These are phyloP conservation scores for Dendrostoma leiphaemia DNA, from an alignment of 2,329 filamentous ascomycete species.

Conservation along the genomic window DNA sequence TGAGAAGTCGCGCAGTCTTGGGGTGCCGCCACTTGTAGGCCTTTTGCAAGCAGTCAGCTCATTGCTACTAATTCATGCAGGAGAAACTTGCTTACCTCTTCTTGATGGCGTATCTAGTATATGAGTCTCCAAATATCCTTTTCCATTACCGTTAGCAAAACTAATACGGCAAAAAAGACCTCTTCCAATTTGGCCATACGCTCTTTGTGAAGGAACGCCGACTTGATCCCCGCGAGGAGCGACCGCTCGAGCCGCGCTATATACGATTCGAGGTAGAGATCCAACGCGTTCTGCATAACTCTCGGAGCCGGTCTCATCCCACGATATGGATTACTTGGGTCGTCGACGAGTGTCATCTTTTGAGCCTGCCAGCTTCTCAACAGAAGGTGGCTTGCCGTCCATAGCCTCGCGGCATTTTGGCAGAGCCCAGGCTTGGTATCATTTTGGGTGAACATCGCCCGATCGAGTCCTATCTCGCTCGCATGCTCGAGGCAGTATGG, in stretches of 20 bases:
- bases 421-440: no score
- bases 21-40: not conserved
- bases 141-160: not conserved
- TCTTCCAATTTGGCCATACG: not conserved
- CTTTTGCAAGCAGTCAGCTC: not conserved
- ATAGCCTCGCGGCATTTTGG: not conserved
- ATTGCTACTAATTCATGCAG: not conserved
- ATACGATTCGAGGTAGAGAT: not conserved
- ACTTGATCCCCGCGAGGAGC: not conserved
- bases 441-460: no score
- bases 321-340: not conserved
- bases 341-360: not conserved
- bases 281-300: not conserved
- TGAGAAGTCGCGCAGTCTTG: not conserved
- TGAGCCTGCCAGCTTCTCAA: not conserved
- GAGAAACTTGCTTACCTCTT: not conserved
- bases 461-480: no score
- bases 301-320: not conserved
- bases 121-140: not conserved
- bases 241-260: not conserved
- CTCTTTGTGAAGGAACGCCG: not conserved
- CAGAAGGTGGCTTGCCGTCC: not conserved
- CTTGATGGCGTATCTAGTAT: not conserved
- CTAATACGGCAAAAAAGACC: not conserved
- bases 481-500: no score